phyloP scores from a whole-genome alignment of 2,329 filamentous ascomycete species.

The Penicillium sp. region DNA sequence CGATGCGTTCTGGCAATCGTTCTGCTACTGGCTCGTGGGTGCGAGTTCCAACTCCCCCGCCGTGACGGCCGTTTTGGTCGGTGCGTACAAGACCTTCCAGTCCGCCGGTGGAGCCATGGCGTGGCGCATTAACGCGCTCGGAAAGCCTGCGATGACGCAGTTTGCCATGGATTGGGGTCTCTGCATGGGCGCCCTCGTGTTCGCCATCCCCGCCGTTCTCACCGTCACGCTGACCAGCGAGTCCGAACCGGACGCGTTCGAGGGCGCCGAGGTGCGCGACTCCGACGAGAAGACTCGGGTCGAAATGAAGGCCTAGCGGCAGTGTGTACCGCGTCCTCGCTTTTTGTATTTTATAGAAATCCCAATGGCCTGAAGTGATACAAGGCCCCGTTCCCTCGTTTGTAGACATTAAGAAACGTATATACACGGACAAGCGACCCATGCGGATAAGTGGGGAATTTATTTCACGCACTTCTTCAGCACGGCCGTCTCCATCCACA shows the following conservation, averaged over 20 bases:
- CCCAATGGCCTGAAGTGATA: neutral
- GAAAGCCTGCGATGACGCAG: slow-evolving; percentile 40
- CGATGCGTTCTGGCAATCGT: slow-evolving; percentile 66
- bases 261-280: slow-evolving; percentile 3
- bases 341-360: neutral
- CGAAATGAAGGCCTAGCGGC: slow-evolving; percentile 5
- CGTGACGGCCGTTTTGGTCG: slow-evolving; percentile 46
- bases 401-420: slow-evolving; percentile 12
- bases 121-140: slow-evolving; percentile 45
- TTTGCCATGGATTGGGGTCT: slow-evolving; percentile 50
- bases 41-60: slow-evolving; percentile 45
- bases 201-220: slow-evolving; percentile 46
- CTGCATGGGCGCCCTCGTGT: slow-evolving; percentile 44
- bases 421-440: slow-evolving; percentile 11
- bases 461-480: slow-evolving; percentile 21
- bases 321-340: neutral
- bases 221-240: slow-evolving; percentile 39
- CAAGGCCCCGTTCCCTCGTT: neutral
- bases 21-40: slow-evolving; percentile 61
- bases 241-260: neutral
- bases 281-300: slow-evolving; percentile 2
- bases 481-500: slow-evolving; percentile 56
- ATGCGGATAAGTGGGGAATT: neutral
- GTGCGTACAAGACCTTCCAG: slow-evolving; percentile 50
- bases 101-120: slow-evolving; percentile 47